phyloP scores from a whole-genome alignment of 805 yeast species.

The Cyberlindnera maclurae region DNA sequence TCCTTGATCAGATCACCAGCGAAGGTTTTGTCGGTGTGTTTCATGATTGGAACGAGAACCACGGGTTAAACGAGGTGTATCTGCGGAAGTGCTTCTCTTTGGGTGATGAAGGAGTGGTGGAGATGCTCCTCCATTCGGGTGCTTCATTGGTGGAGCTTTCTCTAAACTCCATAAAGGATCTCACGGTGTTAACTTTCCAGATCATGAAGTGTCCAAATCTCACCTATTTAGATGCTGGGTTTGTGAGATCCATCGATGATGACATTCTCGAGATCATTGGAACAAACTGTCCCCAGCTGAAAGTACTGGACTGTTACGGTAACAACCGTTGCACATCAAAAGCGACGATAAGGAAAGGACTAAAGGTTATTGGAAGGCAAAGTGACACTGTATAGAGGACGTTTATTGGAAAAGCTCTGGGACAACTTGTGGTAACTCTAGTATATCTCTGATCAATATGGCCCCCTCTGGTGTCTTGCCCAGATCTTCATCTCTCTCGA shows the following conservation, averaged over 20 bases:
- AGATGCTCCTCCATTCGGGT: conserved; percentile 55
- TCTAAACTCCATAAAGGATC: conserved; percentile 61
- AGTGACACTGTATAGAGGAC: conserved; percentile 37
- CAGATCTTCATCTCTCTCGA: conserved; percentile 57
- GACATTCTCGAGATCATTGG: conserved; percentile 51
- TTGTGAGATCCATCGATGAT: conserved; percentile 72
- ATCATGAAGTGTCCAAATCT: conserved; percentile 50
- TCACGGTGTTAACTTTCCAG: conserved; percentile 46
- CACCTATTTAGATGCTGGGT: conserved; percentile 68
- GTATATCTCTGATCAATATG: conserved; percentile 47
- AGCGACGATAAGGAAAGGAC: conserved; percentile 44
- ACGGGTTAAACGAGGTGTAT: conserved; percentile 54
- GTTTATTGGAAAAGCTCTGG: conserved; percentile 19
- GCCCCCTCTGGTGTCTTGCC: conserved; percentile 37
- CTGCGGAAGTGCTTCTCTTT: conserved; percentile 60
- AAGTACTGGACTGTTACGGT: conserved; percentile 75
- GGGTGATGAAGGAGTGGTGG: conserved; percentile 54
- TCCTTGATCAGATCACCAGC: conserved; percentile 60
- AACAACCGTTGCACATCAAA: conserved; percentile 57
- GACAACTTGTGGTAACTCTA: conserved; percentile 35
- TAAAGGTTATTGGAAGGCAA: conserved; percentile 69
- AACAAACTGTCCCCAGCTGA: conserved; percentile 51
- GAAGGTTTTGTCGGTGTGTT: conserved; percentile 59
- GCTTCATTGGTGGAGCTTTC: conserved; percentile 61
- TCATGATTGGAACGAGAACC: conserved; percentile 42